Conservation (phyloP, 441 rosid species). For the Euphorbia corollata region DNA sequence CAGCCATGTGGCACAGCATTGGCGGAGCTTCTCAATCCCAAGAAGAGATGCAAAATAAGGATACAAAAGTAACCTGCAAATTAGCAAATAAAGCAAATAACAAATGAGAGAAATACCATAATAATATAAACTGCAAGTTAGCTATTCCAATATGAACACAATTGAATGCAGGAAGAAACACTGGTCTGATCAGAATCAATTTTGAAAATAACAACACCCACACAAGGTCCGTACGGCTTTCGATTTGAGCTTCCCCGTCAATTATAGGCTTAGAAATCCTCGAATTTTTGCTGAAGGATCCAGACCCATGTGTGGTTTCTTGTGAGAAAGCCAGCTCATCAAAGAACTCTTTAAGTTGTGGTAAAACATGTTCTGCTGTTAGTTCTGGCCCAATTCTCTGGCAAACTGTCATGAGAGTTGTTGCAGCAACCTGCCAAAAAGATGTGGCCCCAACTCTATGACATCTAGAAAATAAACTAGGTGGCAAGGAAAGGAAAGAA, state of each 20-base stretch:
- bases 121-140: conserved; percentile 5
- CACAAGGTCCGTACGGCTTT: conserved; percentile 90
- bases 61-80: conserved; percentile 75
- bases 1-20: conserved; percentile 88
- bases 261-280: conserved; percentile 37
- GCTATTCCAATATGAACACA: not conserved
- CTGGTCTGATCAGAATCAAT: conserved; percentile 21
- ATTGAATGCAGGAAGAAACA: conserved; percentile 12
- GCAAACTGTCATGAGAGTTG: conserved; percentile 65
- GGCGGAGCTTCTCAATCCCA: conserved; percentile 92
- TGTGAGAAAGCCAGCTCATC: conserved; percentile 94
- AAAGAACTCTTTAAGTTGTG: conserved; percentile 81
- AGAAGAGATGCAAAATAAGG: conserved; percentile 85
- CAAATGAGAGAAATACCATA: conserved; percentile 1
- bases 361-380: conserved; percentile 78
- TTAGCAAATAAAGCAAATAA: conserved; percentile 18
- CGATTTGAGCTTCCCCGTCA: conserved; percentile 56
- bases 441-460: conserved; percentile 13
- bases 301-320: conserved; percentile 39
- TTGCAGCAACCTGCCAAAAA: conserved; percentile 66
- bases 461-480: conserved; percentile 12
- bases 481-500: conserved; percentile 6
- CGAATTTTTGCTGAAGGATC: conserved; percentile 40
- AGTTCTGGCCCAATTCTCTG: conserved; percentile 87
- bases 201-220: conserved; percentile 38